These are phyloP conservation scores for Thermoascus crustaceus DNA, from an alignment of 2,329 filamentous ascomycete species.

Conservation along the genomic window DNA sequence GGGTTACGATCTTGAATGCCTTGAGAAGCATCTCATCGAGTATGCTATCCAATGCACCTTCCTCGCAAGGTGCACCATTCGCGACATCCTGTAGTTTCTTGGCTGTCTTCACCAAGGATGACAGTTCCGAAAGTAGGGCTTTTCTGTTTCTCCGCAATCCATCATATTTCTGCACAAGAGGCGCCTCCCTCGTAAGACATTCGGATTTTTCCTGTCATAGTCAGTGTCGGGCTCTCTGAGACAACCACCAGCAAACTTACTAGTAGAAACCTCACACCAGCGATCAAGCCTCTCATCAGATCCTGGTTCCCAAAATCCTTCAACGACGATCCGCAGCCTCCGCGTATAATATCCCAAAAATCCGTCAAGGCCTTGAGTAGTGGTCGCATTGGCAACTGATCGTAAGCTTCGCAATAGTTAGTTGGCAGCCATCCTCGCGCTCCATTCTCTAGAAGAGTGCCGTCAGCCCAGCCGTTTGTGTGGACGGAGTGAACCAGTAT, in stretches of 20 bases:
- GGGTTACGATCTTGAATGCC: slow-evolving; percentile 88
- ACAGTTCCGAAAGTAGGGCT: slow-evolving; percentile 79
- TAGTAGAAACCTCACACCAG: slow-evolving; percentile 80
- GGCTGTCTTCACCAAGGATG: slow-evolving; percentile 77
- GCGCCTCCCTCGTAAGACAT: slow-evolving; percentile 75
- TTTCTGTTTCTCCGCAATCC: slow-evolving; percentile 73
- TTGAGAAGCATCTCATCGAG: slow-evolving; percentile 90
- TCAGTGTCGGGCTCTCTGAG: slow-evolving; percentile 11
- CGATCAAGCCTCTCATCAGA: slow-evolving; percentile 88
- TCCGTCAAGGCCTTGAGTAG: slow-evolving; percentile 79
- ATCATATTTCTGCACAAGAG: slow-evolving; percentile 66
- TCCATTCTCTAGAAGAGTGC: slow-evolving; percentile 77
- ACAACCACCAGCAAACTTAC: slow-evolving; percentile 46
- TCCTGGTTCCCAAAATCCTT: slow-evolving; percentile 83
- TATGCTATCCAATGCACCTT: slow-evolving; percentile 43
- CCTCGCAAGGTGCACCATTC: slow-evolving; percentile 35
- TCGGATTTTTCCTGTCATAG: slow-evolving; percentile 67
- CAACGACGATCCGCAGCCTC: slow-evolving; percentile 64
- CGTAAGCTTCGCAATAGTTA: slow-evolving; percentile 95
- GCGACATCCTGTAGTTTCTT: slow-evolving; percentile 75
- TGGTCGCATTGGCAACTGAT: slow-evolving; percentile 76
- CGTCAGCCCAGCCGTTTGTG: slow-evolving; percentile 97
- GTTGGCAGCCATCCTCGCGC: slow-evolving; percentile 92
- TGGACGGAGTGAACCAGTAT: slow-evolving; percentile 94
- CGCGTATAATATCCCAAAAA: slow-evolving; percentile 84